Evolutionary conservation across 495 filamentous ascomycete genomes (phyloP), one percentile per base, ranked within the genome.

Genomic region (Lasiosphaeria miniovina): DNA sequence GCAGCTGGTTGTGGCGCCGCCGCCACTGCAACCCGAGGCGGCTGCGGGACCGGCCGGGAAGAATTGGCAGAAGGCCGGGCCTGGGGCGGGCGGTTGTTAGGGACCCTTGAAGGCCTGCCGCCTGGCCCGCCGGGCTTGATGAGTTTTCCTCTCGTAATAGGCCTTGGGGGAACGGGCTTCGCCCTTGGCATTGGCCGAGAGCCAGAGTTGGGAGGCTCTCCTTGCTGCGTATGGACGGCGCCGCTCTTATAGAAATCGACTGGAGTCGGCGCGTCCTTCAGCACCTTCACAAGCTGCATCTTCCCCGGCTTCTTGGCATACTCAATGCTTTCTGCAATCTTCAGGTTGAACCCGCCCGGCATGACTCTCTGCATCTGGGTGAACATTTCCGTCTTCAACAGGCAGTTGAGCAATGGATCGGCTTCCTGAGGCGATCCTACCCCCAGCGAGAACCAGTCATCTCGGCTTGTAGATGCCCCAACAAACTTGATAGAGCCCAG

Each of bases 221-320:
- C 95, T 52, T 79, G 85, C 33, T 84, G 84, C 1, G 92, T 96
- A 68, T 96, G 95, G 58, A 99, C 86, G 9, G 87, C 87, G 57
- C 89, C 86, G 63, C 90, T 95, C 82, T 99, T 99, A 79, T 99
- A 99, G 64, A 85, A 80, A 68, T 98, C 95, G 45, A 87, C 84
- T n/a, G 85, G 78, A 11, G 80, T 80, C 5, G 90, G 84, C 3
- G 81, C 76, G 68, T 99, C 95, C 73, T 96, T 96, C 60, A 96
- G 67, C 3, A 86, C 89, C 79, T 98, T 98, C 63, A 99, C 86
- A 3, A 82, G 65, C 48, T 90, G 86, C 66, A 89, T 81, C 78
- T 99, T 99, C 38, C 91, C 91, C 4, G 95, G 95, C 77, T 99
- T 99, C 83, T 98, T 99, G 67, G 93, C 91, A 73, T 94, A 99